Evolutionary conservation across 2,329 filamentous ascomycete genomes (phyloP).

Genomic region (Colletotrichum trifolii): DNA sequence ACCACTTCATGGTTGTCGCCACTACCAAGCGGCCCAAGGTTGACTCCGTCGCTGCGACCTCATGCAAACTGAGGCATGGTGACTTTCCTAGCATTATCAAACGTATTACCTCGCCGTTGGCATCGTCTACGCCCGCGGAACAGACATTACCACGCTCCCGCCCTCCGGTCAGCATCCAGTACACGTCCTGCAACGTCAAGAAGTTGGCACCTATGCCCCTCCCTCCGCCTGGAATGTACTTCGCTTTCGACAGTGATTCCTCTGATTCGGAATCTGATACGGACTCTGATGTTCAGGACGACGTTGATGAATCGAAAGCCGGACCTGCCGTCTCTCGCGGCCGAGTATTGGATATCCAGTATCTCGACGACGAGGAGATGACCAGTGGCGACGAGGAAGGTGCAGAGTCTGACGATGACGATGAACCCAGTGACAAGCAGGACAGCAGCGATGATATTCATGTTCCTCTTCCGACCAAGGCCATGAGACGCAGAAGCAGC

Average conservation of each 20-base stretch:
- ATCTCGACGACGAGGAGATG: constrained; percentile 52
- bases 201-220: constrained; percentile 59
- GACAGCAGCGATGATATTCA: constrained; percentile 27
- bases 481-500: constrained; percentile 34
- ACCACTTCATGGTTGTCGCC: constrained; percentile 70
- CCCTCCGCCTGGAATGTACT: constrained; percentile 64
- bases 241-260: constrained; percentile 57
- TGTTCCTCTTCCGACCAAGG: constrained; percentile 40
- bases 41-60: constrained; percentile 26
- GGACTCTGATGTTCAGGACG: constrained; percentile 43
- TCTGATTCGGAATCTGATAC: constrained; percentile 45
- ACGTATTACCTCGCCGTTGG: constrained; percentile 55
- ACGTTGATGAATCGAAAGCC: constrained; percentile 43
- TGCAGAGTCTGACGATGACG: constrained; percentile 39
- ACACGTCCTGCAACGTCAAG: constrained; percentile 55
- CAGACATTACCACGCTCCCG: neutral
- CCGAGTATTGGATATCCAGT: constrained; percentile 50
- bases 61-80: constrained; percentile 40
- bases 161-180: constrained; percentile 54
- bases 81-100: constrained; percentile 54
- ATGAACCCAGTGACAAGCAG: constrained; percentile 19
- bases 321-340: too few species aligned
- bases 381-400: constrained; percentile 52
- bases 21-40: constrained; percentile 57
- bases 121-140: constrained; percentile 41